phyloP scores from a whole-genome alignment of 345 rosid species.

The Lumnitzera racemosa region DNA sequence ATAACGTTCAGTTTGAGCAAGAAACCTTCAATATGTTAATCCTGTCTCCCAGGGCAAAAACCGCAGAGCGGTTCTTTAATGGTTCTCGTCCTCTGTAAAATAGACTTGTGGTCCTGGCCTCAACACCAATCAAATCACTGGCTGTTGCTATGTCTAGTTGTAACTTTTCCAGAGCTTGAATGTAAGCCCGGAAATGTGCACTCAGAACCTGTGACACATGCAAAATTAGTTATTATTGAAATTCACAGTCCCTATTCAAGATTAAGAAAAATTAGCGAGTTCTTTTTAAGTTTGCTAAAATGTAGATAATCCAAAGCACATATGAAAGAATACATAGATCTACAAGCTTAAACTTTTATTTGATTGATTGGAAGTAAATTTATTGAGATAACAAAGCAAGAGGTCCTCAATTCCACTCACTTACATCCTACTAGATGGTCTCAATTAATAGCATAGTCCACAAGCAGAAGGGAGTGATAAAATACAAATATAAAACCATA shows the following conservation, averaged over 20 bases:
- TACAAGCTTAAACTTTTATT: too few relatives aligned
- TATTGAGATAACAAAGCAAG: too few relatives aligned
- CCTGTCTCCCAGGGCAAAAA: conserved; percentile 92
- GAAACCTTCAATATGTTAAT: conserved; percentile 81
- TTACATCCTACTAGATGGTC: too few relatives aligned
- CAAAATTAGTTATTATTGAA: neutral
- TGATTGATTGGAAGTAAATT: too few relatives aligned
- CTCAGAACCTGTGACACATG: conserved; percentile 71
- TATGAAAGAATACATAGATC: too few relatives aligned
- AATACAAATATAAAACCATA: too few relatives aligned
- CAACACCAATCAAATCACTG: conserved; percentile 92
- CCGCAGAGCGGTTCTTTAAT: conserved; percentile 85
- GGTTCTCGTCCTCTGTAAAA: conserved; percentile 88
- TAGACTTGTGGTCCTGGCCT: conserved; percentile 76
- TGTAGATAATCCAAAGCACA: too few relatives aligned
- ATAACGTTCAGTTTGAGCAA: neutral
- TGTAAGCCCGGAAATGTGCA: conserved; percentile 97
- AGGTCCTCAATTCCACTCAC: too few relatives aligned
- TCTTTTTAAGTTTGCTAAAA: too few relatives aligned
- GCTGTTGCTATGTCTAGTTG: conserved; percentile 95
- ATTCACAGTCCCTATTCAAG: neutral
- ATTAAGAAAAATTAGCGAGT: too few relatives aligned
- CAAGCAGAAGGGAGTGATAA: too few relatives aligned
- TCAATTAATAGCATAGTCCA: too few relatives aligned
- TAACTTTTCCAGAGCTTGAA: conserved; percentile 89